Base-by-base conservation (phyloP, 2,329 filamentous ascomycete genomes). In the Colletotrichum scovillei region DNA sequence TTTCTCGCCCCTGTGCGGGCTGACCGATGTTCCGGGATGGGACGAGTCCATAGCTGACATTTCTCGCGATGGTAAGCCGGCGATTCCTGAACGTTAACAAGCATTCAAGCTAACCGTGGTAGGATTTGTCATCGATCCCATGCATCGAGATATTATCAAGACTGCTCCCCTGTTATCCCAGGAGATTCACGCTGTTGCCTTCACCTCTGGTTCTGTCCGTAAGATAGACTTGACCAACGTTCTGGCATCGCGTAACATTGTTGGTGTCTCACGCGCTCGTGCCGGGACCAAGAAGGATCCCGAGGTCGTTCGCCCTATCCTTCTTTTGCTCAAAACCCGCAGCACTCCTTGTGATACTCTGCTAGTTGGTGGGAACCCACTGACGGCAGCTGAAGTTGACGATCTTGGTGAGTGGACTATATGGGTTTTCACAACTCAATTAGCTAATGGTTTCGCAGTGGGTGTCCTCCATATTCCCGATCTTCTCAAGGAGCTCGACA, bases 171-270 rank as follows among this genome's bases (percentile, higher is more conserved):
- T 90, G 11, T 80, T 91, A 16, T 86, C 87, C 58, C 88, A 90
- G 75, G 89, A 91, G 77, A 84, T 90, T 16, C 88, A 90, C 59
- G 87, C 88, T 0, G 79, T 91, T 24, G 81, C 88, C 1, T 89
- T 90, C 74, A 86, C 88, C 26, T 89, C 88, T 0, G 88, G 88
- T 71, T 89, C 87, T 0, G 85, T 90, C 38, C 84, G 86, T 55
- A 87, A 88, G 68, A 86, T 90, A 60, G 88, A 90, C 74, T 78
- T 90, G 38, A 85, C 84, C 19, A 87, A 88, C 60, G 79, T 83
- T 12, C 63, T 84, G 5, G 82, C 74, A 11, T 75, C 72, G 8
- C 65, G 57, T 46, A 74, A 73, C 9, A 76, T 69, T 16, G 38
- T 66, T 6, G 69, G 62, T 12, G 58, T 59, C 8, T 68, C 69